Base-by-base conservation (phyloP, 306 rosid species). In the Pterocarpus santalinus region DNA sequence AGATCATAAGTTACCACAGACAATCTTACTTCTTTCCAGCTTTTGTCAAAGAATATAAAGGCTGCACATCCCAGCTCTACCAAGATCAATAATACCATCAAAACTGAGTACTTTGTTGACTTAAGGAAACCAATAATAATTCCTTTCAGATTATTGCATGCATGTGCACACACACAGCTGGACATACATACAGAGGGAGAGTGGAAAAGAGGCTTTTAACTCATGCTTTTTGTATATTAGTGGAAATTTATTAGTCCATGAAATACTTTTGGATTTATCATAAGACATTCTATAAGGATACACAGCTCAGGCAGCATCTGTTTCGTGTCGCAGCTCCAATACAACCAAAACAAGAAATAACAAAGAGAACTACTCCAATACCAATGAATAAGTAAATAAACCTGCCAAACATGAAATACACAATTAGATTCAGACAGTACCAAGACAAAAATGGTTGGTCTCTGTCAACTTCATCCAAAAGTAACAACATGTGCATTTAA, bases 301-400 rank as follows among this genome's bases (percentile, higher is more conserved):
- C 98, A 90, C 92, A 92, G 86, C 86, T 82, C 82, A 94, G 87
- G 88, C 97, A 94, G 87, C 98, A 94, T 52, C 97, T 93, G 38
- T 84, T 94, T 83, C 94, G 79, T 34, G 95, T 84, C n/a, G 16
- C 57, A 67, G 92, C 86, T 81, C 95, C 98, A 52, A 92, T 82
- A 78, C 98, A 94, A 61, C 98, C 98, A 84, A 87, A 92, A 80
- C 92, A 92, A 81, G 98, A 92, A 82, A 94, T 55, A 78, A 92
- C 69, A 22, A 94, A 86, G 84, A 94, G 85, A 85, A 86, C 81
- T 22, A 12, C 94, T 80, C 98, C 98, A 15, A 91, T 51, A 65
- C 92, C 98, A 84, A 94, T 92, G 85, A 94, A 92, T 72, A 91
- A 56, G 89, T 90, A 94, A 80, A 94, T 90, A 84, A 94, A 94